phyloP scores from a whole-genome alignment of 768 basidiomycete genomes.

The Agaricus blazei region DNA sequence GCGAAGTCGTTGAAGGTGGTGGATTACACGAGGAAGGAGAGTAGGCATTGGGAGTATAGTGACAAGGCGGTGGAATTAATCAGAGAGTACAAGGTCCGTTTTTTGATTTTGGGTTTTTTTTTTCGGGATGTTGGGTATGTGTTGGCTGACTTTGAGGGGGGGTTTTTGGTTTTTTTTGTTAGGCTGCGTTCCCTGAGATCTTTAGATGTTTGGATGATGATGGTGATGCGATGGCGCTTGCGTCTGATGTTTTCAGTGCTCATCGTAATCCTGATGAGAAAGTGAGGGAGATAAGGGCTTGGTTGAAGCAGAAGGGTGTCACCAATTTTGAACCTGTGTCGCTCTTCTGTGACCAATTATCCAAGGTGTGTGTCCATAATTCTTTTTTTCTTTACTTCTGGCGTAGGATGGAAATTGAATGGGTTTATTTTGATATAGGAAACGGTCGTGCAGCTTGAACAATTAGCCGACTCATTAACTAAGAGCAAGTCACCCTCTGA shows the following conservation, averaged over 20 bases:
- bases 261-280: constrained; percentile 55
- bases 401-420: background rate
- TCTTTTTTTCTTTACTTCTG: too few relatives aligned
- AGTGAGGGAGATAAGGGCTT: constrained; percentile 73
- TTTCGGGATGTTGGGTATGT: too few relatives aligned
- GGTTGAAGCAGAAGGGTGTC: constrained; percentile 85
- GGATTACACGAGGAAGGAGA: constrained; percentile 84
- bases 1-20: constrained; percentile 90
- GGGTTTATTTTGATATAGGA: constrained; percentile 36
- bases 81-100: constrained; percentile 70
- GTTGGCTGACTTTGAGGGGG: too few relatives aligned
- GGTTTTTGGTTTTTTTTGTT: background rate
- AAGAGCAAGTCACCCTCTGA: constrained; percentile 50
- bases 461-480: constrained; percentile 64
- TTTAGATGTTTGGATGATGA: constrained; percentile 66
- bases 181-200: constrained; percentile 82
- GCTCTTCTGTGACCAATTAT: constrained; percentile 85
- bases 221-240: constrained; percentile 70
- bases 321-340: constrained; percentile 91
- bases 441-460: constrained; percentile 76
- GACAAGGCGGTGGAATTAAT: constrained; percentile 80
- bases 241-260: constrained; percentile 51
- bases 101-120: background rate
- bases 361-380: constrained; percentile 51
- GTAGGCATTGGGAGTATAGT: constrained; percentile 89